Evolutionary conservation across 1,284 basidiomycete genomes (phyloP), one percentile per base, ranked within the genome.

Genomic region (Microbotryomycetes sp.): DNA sequence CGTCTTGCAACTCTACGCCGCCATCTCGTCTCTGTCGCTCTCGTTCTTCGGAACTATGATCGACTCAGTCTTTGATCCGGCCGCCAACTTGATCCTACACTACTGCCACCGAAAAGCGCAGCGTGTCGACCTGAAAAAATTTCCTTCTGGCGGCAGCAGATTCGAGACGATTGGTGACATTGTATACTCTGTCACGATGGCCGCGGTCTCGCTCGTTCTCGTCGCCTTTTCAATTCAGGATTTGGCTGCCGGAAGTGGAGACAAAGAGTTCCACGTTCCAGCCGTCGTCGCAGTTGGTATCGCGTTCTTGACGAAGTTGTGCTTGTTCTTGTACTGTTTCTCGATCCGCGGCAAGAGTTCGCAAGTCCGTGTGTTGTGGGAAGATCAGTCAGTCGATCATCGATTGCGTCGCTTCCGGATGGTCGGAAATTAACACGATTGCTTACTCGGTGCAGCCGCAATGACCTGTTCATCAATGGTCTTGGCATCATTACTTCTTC

Each of bases 321-420:
- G 84, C 0, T 81, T 98, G 46, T 97, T 96, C 77, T 48, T 92
- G 4, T 94, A 93, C 76, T 94, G 91, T 75, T 84, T 79, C 69
- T 82, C 87, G 2, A 80, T 94, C 56, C 83, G 89, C 46, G 81
- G 81, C 46, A 83, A 83, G 64, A 91, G 88, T 7, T 91, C 87
- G 68, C 94, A 98, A 75, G 91, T 98, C 1, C 83, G 85, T 57
- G 85, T 97, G 4, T 81, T 97, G 26, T 97, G 91, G 88, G 90
- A 96, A 74, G 93, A 97, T 73, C 93, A 97, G 65, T 68, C 27
- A 31, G 65, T 60, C 11, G 2, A 2, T 45, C 7, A 3, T 3
- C 15, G 2, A 4, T 51, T 52, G 29, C n/a, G 3, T 4, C 6
- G 4, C 2, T 2, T 18, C 4, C 18, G n/a, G n/a, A n/a, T n/a